Percentiles rank a stretch among this genome's conserved stretches.
Evolutionary conservation across 345 rosid species (phyloP).

Genomic region (Hypericum androsaemum): DNA sequence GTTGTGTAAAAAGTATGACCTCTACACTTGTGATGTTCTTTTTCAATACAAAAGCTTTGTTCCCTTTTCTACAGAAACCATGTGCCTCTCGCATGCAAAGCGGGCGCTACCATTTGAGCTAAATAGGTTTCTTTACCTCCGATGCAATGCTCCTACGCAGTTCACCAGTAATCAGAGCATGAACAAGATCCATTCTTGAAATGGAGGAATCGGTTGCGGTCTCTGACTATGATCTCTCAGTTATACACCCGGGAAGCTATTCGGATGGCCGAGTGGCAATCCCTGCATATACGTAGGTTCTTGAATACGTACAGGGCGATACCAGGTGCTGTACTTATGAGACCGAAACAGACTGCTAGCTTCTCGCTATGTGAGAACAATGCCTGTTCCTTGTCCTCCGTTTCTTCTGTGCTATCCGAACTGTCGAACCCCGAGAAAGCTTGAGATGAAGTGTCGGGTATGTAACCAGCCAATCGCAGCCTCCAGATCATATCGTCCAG

Average conservation of each 20-base stretch:
- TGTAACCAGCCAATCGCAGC: constrained; percentile 49
- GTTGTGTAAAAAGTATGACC: too few relatives aligned
- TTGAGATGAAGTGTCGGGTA: constrained; percentile 33
- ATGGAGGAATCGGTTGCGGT: constrained; percentile 71
- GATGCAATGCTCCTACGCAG: neutral
- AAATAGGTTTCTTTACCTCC: too few relatives aligned
- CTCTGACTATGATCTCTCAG: constrained; percentile 61
- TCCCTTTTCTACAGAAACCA: too few relatives aligned
- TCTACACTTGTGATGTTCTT: too few relatives aligned
- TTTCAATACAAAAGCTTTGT: too few relatives aligned
- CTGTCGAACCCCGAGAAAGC: constrained; percentile 25
- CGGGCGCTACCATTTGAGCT: too few relatives aligned
- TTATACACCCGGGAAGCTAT: constrained; percentile 45
- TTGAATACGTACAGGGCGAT: constrained; percentile 47
- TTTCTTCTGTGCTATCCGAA: constrained; percentile 18
- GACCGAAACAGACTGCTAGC: constrained; percentile 67
- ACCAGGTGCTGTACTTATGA: constrained; percentile 46
- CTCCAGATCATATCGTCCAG: constrained; percentile 53
- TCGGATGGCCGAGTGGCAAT: constrained; percentile 76
- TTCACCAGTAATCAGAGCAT: constrained; percentile 75
- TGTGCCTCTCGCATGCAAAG: too few relatives aligned
- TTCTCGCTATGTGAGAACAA: constrained; percentile 71
- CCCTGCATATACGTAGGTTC: constrained; percentile 65
- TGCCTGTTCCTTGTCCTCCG: constrained; percentile 73
- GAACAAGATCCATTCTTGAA: constrained; percentile 66